phyloP scores from a whole-genome alignment of 805 yeast species.

The Schwanniomyces sp. region DNA sequence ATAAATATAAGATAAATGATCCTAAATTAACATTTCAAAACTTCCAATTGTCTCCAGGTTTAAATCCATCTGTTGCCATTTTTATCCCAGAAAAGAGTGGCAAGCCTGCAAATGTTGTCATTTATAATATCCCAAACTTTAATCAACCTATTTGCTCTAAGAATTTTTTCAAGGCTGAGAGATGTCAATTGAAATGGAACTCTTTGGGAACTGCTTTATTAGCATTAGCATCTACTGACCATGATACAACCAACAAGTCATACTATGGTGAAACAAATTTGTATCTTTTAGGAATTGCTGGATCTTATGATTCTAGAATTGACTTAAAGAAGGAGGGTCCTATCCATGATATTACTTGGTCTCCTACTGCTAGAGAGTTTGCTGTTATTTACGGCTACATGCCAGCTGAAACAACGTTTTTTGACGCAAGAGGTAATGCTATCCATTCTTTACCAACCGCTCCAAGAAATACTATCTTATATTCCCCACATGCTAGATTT shows the following conservation, averaged over 20 bases:
- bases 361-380: slow-evolving; percentile 93
- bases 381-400: slow-evolving; percentile 96
- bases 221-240: slow-evolving; percentile 94
- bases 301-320: slow-evolving; percentile 87
- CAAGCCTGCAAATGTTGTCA: slow-evolving; percentile 84
- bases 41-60: slow-evolving; percentile 81
- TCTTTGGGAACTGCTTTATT: slow-evolving; percentile 88
- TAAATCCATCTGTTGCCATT: slow-evolving; percentile 85
- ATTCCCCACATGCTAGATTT: slow-evolving; percentile 92
- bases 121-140: slow-evolving; percentile 77
- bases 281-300: slow-evolving; percentile 87
- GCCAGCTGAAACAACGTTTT: slow-evolving; percentile 95
- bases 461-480: slow-evolving; percentile 84
- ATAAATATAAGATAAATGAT: slow-evolving; percentile 54
- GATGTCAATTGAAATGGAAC: slow-evolving; percentile 92
- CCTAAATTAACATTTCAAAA: slow-evolving; percentile 49
- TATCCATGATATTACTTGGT: slow-evolving; percentile 96
- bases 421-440: slow-evolving; percentile 89
- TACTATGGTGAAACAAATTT: slow-evolving; percentile 96
- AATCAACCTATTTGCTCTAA: slow-evolving; percentile 79
- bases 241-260: slow-evolving; percentile 88
- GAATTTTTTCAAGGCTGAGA: slow-evolving; percentile 92
- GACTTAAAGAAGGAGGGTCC: slow-evolving; percentile 92
- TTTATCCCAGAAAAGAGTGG: slow-evolving; percentile 86
- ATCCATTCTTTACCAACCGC: slow-evolving; percentile 82